Base-by-base conservation (phyloP, 768 basidiomycete genomes). In the Tremella mesenterica region DNA sequence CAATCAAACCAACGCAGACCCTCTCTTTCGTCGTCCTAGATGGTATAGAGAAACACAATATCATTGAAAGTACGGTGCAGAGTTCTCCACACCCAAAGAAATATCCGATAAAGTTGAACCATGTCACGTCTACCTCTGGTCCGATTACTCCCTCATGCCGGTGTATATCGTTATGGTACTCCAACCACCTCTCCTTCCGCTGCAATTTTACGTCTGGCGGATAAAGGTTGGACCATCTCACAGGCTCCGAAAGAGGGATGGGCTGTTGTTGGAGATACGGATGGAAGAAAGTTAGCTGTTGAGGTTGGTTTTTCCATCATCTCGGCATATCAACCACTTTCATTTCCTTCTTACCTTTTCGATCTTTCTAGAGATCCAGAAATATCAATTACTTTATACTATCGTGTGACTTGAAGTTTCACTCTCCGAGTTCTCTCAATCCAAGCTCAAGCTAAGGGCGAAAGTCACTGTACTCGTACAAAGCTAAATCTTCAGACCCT, bases 221-320 rank as follows among this genome's bases (percentile, higher is more conserved):
- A 55, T 10, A n/a, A 49, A 38, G 62, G 64, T 28, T 69, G 61
- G 65, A 66, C 63, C 10, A 64, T 69, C 28, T 41, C 38, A 23
- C 9, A 38, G 23, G 43, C 13, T 14, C 8, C 27, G 49, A 21
- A 50, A 33, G 36, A 88, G 65, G 81, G 77, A 14, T 89, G 88
- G 88, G 87, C 84, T 0, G 77, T 89, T 8, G 77, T 89, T 3
- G 82, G 83, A 1, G 79, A 81, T 26, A 81, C 80, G 1, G 78
- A 81, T 18, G 81, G 81, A 20, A 80, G 82, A 56, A 85, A 85
- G 57, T 73, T 79, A 0, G 74, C 87, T 13, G 79, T 89, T 54
- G 81, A 85, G 77, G 88, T 86, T 65, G 48, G 77, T 54, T 28
- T 2, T 12, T 16, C n/a, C n/a, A n/a, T n/a, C n/a, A n/a, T n/a